phyloP scores from a whole-genome alignment of 306 rosid species.

The Casuarina cunninghamiana region DNA sequence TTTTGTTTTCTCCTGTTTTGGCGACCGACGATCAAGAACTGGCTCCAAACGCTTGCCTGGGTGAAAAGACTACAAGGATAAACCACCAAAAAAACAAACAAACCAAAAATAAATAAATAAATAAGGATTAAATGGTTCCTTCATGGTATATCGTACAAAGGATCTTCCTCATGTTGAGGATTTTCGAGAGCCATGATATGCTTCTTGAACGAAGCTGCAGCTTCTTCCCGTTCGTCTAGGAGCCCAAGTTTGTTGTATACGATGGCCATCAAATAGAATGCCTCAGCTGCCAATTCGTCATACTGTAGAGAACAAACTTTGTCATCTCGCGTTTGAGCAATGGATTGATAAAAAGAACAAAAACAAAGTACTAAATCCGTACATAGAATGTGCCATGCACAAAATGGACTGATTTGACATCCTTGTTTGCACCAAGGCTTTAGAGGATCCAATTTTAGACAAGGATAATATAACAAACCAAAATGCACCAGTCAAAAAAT shows the following conservation, averaged over 20 bases:
- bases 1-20: too few species aligned
- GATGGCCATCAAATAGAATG: slow-evolving; percentile 87
- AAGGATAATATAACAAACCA: too few species aligned
- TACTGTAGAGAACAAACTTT: slow-evolving; percentile 47
- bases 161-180: slow-evolving; percentile 44
- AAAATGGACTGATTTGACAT: neutral
- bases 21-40: too few species aligned
- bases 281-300: slow-evolving; percentile 94
- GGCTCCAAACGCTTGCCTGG: too few species aligned
- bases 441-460: too few species aligned
- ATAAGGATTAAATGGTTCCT: neutral
- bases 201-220: slow-evolving; percentile 70
- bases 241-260: slow-evolving; percentile 73
- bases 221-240: slow-evolving; percentile 74
- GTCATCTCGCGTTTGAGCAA: neutral
- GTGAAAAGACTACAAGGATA: too few species aligned
- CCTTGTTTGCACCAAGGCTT: neutral
- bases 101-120: too few species aligned
- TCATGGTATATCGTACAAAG: slow-evolving; percentile 46
- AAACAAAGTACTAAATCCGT: neutral
- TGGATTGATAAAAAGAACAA: neutral
- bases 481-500: too few species aligned
- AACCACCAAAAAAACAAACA: too few species aligned
- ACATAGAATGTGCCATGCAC: neutral
- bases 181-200: slow-evolving; percentile 69